Base-by-base conservation (phyloP, 768 basidiomycete genomes). In the Gloeophyllum trabeum region DNA sequence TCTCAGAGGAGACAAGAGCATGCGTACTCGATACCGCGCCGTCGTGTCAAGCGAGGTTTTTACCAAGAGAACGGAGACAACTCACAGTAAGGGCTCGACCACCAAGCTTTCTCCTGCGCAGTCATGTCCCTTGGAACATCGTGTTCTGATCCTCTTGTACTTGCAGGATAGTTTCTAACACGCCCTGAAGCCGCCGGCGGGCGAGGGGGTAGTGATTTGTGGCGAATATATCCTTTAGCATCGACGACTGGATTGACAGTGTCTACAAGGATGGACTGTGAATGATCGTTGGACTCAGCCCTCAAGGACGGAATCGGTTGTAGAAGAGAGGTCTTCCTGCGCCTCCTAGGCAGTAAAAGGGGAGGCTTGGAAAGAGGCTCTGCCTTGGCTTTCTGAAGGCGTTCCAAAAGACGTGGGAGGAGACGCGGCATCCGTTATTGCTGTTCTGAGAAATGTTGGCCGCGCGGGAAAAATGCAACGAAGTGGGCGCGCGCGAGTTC, bases 31-130 rank as follows among this genome's bases (percentile, higher is more conserved):
- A n/a, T 84, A 22, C 28, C 16, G 28, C 28, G 10, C 10, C 28
- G 16, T 32, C n/a, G n/a, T n/a, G n/a, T n/a, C n/a, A 16, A 32
- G 28, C 28, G 28, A 16, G 28, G 28, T 10, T 32, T 32, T 16
- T 16, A 32, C 16, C 10, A 16, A 32, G 28, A 16, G 16, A 10
- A 7, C 7, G 25, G 20, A 25, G 21, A 35, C 42, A 28, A 63
- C 62, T 46, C 61, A 88, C 85, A 65, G 58, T 87, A 90, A 42
- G 86, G 84, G 54, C 75, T 84, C 7, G 81, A 70, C 75, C 74
- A 81, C 75, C 79, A 84, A 21, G 57, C 56, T 48, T 71, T 63
- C 61, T 88, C 84, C 50, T 75, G 63, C 32, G 54, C 50, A 0
- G 72, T 67, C 85, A 87, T 88, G 44, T 64, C 65, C 24, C 80